phyloP scores from a whole-genome alignment of 306 rosid genomes.

The Mucuna pruriens region DNA sequence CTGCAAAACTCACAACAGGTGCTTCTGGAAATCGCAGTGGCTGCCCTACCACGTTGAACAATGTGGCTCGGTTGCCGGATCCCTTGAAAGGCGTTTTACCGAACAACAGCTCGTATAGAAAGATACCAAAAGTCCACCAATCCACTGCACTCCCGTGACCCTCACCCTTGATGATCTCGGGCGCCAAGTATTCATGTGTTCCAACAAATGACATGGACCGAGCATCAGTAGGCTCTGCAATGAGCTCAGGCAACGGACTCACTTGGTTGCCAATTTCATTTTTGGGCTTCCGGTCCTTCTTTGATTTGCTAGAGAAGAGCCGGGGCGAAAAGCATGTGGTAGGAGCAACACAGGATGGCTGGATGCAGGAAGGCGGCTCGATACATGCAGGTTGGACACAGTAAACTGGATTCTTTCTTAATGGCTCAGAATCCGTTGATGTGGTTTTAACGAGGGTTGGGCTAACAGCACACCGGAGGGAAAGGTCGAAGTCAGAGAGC shows the following conservation, averaged over 20 bases:
- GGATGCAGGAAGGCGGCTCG: constrained; percentile 95
- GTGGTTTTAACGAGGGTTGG: constrained; percentile 86
- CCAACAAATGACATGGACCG: constrained; percentile 99
- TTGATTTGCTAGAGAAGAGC: constrained; percentile 88
- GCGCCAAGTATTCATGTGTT: constrained; percentile 95
- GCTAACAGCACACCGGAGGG: constrained; percentile 90
- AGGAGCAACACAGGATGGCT: constrained; percentile 96
- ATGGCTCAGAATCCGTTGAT: constrained; percentile 68
- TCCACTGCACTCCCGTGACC: constrained; percentile 99
- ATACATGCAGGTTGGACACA: constrained; percentile 97
- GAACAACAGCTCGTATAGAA: constrained; percentile 85
- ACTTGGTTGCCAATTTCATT: constrained; percentile 90
- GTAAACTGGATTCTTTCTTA: constrained; percentile 71
- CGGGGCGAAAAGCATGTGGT: constrained; percentile 96
- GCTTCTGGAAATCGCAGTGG: constrained; percentile 93
- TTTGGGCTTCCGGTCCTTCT: constrained; percentile 84
- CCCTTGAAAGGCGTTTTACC: constrained; percentile 99
- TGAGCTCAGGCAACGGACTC: constrained; percentile 89
- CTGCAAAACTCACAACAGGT: constrained; percentile 92
- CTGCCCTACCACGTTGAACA: constrained; percentile 92
- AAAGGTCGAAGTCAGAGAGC: constrained; percentile 97
- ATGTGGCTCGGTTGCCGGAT: constrained; percentile 87
- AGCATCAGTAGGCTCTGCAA: constrained; percentile 98
- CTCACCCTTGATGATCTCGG: constrained; percentile 96
- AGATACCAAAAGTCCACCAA: constrained; percentile 99